A percentile compares a stretch with the other conserved stretches of the same genome.
Conservation (phyloP, 2,329 filamentous ascomycete genomes). For the Anthostomella pinea region DNA sequence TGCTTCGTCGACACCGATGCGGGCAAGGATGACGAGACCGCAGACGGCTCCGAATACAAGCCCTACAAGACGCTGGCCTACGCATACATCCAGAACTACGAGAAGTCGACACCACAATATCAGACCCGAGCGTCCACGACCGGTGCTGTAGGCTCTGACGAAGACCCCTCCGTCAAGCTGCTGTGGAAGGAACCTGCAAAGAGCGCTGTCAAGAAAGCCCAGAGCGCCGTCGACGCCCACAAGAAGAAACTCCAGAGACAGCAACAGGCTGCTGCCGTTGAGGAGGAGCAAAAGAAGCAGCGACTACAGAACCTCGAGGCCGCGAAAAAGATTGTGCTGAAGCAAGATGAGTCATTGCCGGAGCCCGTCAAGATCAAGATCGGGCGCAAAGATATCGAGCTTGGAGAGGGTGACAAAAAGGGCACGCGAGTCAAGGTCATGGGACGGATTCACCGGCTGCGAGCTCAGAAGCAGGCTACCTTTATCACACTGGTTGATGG, state of each 20-base stretch:
- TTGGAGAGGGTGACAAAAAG: constrained; percentile 55
- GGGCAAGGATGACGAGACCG: constrained; percentile 67
- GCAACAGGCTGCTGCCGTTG: constrained; percentile 66
- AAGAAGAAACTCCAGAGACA: constrained; percentile 84
- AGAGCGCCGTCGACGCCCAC: constrained; percentile 68
- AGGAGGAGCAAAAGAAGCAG: constrained; percentile 70
- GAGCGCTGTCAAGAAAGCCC: constrained; percentile 81
- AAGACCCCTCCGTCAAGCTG: constrained; percentile 61
- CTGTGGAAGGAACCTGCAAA: constrained; percentile 82
- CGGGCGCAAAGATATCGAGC: constrained; percentile 62
- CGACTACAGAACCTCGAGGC: constrained; percentile 71
- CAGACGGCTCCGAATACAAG: constrained; percentile 65
- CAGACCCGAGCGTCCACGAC: constrained; percentile 66
- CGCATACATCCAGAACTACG: constrained; percentile 70
- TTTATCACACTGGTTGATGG: constrained; percentile 66
- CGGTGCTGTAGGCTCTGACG: constrained; percentile 56
- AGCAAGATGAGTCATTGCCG: constrained; percentile 72
- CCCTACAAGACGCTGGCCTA: constrained; percentile 81
- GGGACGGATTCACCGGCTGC: constrained; percentile 78
- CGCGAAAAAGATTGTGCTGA: constrained; percentile 72
- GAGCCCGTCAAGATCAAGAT: constrained; percentile 74
- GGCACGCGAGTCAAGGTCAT: constrained; percentile 76
- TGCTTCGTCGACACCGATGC: constrained; percentile 80
- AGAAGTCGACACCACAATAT: constrained; percentile 58
- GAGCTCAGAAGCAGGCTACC: constrained; percentile 78